A percentile compares a stretch with the other conserved stretches of the same genome.
Conservation (phyloP, 805 yeast genomes). For the Metschnikowia baotianmanensis region DNA sequence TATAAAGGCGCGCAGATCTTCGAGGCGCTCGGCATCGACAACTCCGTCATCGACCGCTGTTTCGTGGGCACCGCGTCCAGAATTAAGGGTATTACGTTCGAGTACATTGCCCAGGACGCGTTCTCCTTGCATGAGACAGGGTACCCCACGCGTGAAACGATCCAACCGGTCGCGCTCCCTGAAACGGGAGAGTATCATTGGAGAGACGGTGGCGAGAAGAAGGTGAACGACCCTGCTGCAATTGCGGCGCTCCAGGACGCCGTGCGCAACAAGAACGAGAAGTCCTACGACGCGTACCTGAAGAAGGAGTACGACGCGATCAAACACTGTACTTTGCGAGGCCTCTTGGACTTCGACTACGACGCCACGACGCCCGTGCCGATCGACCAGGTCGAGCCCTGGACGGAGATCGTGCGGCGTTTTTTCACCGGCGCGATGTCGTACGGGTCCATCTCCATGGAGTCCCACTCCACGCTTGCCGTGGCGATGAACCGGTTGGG, state of each 20-base stretch:
- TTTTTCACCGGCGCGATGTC: conserved; percentile 99
- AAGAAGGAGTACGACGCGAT: conserved; percentile 90
- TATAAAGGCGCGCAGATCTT: conserved; percentile 99
- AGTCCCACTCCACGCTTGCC: conserved; percentile 95
- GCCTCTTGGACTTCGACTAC: conserved; percentile 87
- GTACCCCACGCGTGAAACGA: conserved; percentile 71
- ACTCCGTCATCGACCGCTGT: conserved; percentile 91
- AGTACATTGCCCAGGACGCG: conserved; percentile 95
- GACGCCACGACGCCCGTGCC: conserved; percentile 74
- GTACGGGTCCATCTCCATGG: conserved; percentile 97
- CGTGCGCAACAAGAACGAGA: conserved; percentile 94
- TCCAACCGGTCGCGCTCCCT: conserved; percentile 73
- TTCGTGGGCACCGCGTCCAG: conserved; percentile 97
- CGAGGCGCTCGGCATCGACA: conserved; percentile 94
- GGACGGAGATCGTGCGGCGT: conserved; percentile 98
- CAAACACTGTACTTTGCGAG: conserved; percentile 89
- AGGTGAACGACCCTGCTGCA: conserved; percentile 91
- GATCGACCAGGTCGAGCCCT: conserved; percentile 96
- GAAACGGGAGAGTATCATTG: conserved; percentile 98
- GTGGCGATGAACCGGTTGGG: conserved; percentile 98
- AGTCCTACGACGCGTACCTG: conserved; percentile 86
- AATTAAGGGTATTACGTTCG: conserved; percentile 93
- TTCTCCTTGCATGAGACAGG: conserved; percentile 92
- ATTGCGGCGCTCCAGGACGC: conserved; percentile 96
- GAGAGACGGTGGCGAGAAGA: conserved; percentile 98